A percentile compares a stretch with the other conserved stretches of the same genome.
These are phyloP conservation scores for Paramecium primaurelia DNA, from an alignment of 73 alveolate species.

Conservation along the genomic window DNA sequence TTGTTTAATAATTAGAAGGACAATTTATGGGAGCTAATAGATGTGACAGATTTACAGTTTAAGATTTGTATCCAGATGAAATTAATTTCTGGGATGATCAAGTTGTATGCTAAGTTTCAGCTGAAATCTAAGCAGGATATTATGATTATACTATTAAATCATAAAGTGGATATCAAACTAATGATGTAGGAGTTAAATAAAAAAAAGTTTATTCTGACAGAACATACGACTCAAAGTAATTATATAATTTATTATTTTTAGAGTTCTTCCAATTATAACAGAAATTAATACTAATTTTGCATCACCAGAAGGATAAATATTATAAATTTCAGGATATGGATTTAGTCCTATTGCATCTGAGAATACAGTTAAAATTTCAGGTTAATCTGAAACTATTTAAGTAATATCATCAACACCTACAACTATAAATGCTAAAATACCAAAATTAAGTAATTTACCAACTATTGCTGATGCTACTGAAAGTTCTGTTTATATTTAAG, in stretches of 20 bases:
- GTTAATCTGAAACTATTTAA: background rate
- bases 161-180: background rate
- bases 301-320: background rate
- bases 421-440: background rate
- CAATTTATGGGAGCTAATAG: background rate
- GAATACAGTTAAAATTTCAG: background rate
- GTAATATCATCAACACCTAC: background rate
- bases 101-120: constrained; percentile 27
- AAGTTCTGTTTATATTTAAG: background rate
- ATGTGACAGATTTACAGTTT: constrained; percentile 25
- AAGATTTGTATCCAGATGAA: constrained; percentile 13
- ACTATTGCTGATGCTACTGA: background rate
- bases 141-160: background rate
- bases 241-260: background rate
- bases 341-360: background rate
- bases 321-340: constrained; percentile 18
- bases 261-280: background rate
- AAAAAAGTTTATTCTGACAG: background rate
- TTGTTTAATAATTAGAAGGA: background rate
- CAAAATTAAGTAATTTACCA: background rate
- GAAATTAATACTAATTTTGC: background rate
- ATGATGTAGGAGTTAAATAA: background rate
- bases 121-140: constrained; percentile 19
- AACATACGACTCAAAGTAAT: constrained; percentile 15
- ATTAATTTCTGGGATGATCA: constrained; percentile 10